These are phyloP conservation scores for Papilionanthe hybrid DNA, from an alignment of 116 monocot genomes.

Conservation along the genomic window DNA sequence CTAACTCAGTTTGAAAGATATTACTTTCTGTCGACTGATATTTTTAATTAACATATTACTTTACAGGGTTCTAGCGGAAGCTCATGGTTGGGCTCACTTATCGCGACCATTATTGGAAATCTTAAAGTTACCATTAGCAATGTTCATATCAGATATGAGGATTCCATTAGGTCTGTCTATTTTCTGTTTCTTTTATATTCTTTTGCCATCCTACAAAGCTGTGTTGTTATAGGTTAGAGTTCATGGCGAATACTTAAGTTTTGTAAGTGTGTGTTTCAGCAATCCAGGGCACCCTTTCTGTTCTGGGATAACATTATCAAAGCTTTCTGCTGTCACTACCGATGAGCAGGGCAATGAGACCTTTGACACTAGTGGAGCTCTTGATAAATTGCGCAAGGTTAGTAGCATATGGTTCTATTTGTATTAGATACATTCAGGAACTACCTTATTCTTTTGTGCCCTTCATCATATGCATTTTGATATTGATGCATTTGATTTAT, in stretches of 20 bases:
- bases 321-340: constrained; percentile 91
- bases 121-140: constrained; percentile 94
- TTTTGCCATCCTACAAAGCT: constrained; percentile 1
- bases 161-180: constrained; percentile 62
- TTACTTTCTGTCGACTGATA: neutral
- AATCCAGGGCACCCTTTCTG: constrained; percentile 95
- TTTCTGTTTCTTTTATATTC: neutral
- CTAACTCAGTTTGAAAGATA: neutral
- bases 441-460: neutral
- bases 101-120: constrained; percentile 91
- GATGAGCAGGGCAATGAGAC: constrained; percentile 96
- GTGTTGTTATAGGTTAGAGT: neutral
- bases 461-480: neutral
- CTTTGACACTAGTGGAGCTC: constrained; percentile 95
- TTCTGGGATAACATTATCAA: constrained; percentile 83
- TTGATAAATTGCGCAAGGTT: constrained; percentile 93
- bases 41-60: neutral
- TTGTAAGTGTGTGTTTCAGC: constrained; percentile 29
- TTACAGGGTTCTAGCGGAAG: constrained; percentile 61
- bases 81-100: constrained; percentile 79
- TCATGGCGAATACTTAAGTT: neutral
- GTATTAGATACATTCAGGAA: neutral
- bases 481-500: neutral
- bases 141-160: constrained; percentile 98
- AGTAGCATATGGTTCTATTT: constrained; percentile 8